These are phyloP conservation scores for Cladophialophora exuberans DNA, from an alignment of 2,329 filamentous ascomycete genomes.

Conservation along the genomic window DNA sequence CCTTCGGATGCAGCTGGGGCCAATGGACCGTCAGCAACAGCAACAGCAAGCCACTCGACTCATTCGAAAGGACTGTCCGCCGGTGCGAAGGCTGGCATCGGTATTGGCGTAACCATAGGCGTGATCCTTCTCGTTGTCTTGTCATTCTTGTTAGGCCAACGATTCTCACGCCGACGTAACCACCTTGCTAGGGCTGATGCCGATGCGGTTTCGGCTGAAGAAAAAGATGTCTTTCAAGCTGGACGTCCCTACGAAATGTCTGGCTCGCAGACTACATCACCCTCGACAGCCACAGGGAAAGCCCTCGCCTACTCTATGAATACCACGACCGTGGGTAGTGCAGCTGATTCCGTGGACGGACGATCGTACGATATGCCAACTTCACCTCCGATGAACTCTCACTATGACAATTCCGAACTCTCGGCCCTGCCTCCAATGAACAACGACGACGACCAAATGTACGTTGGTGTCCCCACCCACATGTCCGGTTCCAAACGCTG, in stretches of 20 bases:
- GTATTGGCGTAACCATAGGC: conserved; percentile 23
- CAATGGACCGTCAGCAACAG: conserved; percentile 1
- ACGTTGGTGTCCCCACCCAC: conserved; percentile 27
- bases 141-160: conserved; percentile 23
- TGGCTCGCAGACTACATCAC: not conserved
- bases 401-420: conserved; percentile 8
- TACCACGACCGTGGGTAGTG: conserved; percentile 19
- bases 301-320: conserved; percentile 10
- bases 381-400: not conserved
- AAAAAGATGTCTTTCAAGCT: conserved; percentile 25
- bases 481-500: conserved; percentile 30
- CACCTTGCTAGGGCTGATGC: not conserved
- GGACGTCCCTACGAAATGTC: conserved; percentile 26
- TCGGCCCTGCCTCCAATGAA: conserved; percentile 22
- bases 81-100: conserved; percentile 29
- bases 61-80: conserved; percentile 21
- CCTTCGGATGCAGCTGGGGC: not conserved
- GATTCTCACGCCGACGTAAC: conserved; percentile 19
- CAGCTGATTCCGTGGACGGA: conserved; percentile 5
- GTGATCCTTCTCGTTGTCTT: conserved; percentile 16
- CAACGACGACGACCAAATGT: conserved; percentile 24
- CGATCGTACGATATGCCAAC: conserved; percentile 12
- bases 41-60: conserved; percentile 9
- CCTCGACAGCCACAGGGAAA: not conserved
- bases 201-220: not conserved